phyloP scores from a whole-genome alignment of 169 alveolate species.

The Neospora caninum region DNA sequence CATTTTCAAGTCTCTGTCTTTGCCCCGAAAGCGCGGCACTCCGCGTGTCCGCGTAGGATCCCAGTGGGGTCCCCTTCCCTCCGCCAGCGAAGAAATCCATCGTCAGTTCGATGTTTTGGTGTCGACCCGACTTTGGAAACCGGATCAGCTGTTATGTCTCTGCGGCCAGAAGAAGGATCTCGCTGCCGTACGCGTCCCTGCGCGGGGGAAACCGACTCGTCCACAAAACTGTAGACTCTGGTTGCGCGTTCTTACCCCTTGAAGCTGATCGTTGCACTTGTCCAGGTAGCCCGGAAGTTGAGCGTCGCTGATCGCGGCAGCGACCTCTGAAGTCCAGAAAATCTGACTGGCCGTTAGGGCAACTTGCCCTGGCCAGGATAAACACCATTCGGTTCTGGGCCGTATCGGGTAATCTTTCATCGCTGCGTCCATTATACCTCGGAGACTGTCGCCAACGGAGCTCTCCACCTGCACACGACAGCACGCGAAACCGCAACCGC shows the following conservation, averaged over 20 bases:
- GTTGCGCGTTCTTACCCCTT: background rate
- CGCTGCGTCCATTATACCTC: conserved; percentile 1
- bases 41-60: too few species aligned
- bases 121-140: background rate
- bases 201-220: background rate
- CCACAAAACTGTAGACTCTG: too few species aligned
- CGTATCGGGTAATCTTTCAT: conserved; percentile 72
- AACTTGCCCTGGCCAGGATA: conserved; percentile 75
- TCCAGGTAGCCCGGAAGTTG: conserved; percentile 6
- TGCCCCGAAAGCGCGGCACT: too few species aligned
- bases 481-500: background rate
- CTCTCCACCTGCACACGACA: background rate
- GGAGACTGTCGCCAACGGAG: conserved; percentile 19
- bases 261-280: background rate
- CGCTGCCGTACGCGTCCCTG: background rate
- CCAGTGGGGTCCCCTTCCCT: too few species aligned
- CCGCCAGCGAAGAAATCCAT: too few species aligned
- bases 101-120: too few species aligned
- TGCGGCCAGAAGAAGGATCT: background rate
- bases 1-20: too few species aligned
- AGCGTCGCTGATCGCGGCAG: conserved; percentile 48
- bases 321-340: conserved; percentile 71
- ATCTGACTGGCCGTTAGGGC: conserved; percentile 63
- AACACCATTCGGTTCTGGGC: conserved; percentile 72
- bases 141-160: background rate